A percentile compares a stretch with the other conserved stretches of the same genome.
Evolutionary conservation across 2,329 filamentous ascomycete species (phyloP).

Genomic region (Talaromyces marneffei): DNA sequence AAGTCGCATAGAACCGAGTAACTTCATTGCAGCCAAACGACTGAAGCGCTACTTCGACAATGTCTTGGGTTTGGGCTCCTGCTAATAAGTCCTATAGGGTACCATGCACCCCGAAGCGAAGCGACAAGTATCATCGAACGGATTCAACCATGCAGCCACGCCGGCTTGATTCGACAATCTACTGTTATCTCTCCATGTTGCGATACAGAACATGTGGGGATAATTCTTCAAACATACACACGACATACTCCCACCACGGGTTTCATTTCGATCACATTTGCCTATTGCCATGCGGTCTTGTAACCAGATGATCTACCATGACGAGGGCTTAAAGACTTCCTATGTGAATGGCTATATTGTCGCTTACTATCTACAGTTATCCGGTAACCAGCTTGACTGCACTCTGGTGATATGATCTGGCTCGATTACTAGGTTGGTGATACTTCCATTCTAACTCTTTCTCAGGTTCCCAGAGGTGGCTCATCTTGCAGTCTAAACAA

Average conservation of each 20-base stretch:
- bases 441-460: constrained; percentile 5
- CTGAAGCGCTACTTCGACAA: constrained; percentile 16
- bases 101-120: constrained; percentile 28
- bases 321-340: not conserved
- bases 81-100: constrained; percentile 23
- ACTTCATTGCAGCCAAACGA: constrained; percentile 20
- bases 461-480: constrained; percentile 12
- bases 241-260: constrained; percentile 22
- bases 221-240: not conserved
- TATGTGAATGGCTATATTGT: constrained; percentile 10
- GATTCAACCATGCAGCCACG: constrained; percentile 24
- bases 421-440: constrained; percentile 33
- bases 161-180: constrained; percentile 25
- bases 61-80: constrained; percentile 18
- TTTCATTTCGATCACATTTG: constrained; percentile 23
- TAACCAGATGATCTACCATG: constrained; percentile 1
- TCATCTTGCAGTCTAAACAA: constrained; percentile 16
- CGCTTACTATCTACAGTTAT: constrained; percentile 22
- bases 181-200: not conserved
- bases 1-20: constrained; percentile 29
- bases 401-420: constrained; percentile 16
- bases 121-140: constrained; percentile 30
- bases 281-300: constrained; percentile 6
- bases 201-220: not conserved
- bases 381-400: constrained; percentile 16